phyloP scores from a whole-genome alignment of 1,284 basidiomycete genomes.

The Microbotryum lychnidis-dioicae region DNA sequence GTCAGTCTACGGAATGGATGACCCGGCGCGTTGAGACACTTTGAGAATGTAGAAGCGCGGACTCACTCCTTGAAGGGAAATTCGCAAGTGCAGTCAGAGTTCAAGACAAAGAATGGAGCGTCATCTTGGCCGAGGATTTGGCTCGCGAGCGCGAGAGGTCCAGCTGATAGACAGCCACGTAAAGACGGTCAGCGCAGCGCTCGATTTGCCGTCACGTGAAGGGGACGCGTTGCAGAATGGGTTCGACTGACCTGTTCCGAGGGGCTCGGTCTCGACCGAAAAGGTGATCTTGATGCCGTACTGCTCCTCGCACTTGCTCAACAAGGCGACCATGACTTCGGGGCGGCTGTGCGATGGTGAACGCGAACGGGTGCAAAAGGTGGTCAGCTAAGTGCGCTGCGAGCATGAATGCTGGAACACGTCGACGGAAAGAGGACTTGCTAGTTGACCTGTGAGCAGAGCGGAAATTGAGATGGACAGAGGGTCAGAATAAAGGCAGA shows the following conservation, averaged over 20 bases:
- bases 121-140: constrained; percentile 50
- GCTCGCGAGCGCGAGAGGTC: constrained; percentile 47
- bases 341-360: constrained; percentile 22
- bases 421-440: not conserved
- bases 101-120: constrained; percentile 50
- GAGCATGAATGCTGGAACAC: not conserved
- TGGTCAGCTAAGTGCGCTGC: not conserved
- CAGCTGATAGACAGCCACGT: constrained; percentile 38
- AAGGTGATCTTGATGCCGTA: constrained; percentile 50
- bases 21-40: no score
- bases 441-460: constrained; percentile 19
- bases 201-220: not conserved
- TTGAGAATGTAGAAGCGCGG: no score
- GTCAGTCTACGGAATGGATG: no score
- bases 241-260: constrained; percentile 44
- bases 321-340: constrained; percentile 47
- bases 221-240: not conserved
- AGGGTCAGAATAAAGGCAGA: no score
- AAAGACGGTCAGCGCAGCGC: not conserved
- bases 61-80: constrained; percentile 46
- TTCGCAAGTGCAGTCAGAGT: constrained; percentile 49
- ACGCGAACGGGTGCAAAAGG: not conserved
- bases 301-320: constrained; percentile 49
- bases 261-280: constrained; percentile 48
- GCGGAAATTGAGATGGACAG: no score